Base-by-base conservation (phyloP, 202 grass and related monocot genomes). In the Panicum virgatum region DNA sequence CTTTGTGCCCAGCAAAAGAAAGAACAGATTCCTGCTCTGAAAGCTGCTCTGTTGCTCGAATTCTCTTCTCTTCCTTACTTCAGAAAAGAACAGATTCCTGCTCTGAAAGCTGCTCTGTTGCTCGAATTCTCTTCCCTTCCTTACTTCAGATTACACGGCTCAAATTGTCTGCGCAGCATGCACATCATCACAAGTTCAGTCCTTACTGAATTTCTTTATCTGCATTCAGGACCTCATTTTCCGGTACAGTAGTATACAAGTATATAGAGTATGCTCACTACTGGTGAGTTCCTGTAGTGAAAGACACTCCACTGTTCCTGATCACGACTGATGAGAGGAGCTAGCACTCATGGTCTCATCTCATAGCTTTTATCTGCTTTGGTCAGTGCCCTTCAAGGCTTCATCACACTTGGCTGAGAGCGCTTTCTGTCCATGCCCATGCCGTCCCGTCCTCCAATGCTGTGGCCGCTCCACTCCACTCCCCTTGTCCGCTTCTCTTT, bases 401-500 rank as follows among this genome's bases (percentile, higher is more conserved):
- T 26, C 19, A 75, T 60, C 22, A 57, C 51, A 57, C 51, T 75
- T 75, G 72, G 19, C 40, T 57, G 51, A 58, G 19, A 54, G 19
- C 2, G 26, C 38, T 23, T 60, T 48, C 5, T 85, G 54, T 40
- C 44, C 54, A 47, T 27, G 54, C 42, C 44, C 54, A 47, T 27
- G 25, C 25, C 57, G 57, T 60, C 60, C 12, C 36, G 27, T 83
- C 68, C 19, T 73, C 38, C 60, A 26, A 68, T 69, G 52, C 20
- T 23, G 78, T 71, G 54, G 16, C 72, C 12, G 1, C 62, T 29
- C 65, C 73, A 78, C 74, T 63, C 36, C 66, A 78, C 74, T 63
- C 36, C 66, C 62, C 66, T 51, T n/a, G 9, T n/a, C 62, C 27
- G n/a, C 51, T 82, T 38, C 70, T 70, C 62, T 57, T 57, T n/a